Evolutionary conservation across 2,329 filamentous ascomycete species (phyloP).

Genomic region (Trichoderma sp.): DNA sequence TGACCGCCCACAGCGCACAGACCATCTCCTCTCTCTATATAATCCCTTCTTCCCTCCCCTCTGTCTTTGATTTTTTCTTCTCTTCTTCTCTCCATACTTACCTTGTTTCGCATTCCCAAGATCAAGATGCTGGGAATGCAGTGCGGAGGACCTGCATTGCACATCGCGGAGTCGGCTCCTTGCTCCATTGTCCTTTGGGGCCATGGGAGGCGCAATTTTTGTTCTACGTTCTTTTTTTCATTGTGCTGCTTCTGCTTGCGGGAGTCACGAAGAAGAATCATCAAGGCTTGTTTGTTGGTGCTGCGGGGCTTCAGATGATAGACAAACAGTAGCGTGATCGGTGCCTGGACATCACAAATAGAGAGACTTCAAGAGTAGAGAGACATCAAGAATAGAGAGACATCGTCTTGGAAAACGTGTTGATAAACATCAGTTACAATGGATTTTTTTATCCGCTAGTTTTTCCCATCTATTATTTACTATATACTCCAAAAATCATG

Average conservation of each 20-base stretch:
- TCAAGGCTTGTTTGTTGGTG: background rate
- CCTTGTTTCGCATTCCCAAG: conserved; percentile 49
- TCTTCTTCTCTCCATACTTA: conserved; percentile 56
- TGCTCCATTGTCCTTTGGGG: conserved; percentile 56
- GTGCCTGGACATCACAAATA: background rate
- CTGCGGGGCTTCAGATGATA: background rate
- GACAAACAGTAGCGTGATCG: background rate
- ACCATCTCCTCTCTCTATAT: conserved; percentile 26
- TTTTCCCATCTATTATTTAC: background rate
- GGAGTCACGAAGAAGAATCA: conserved; percentile 50
- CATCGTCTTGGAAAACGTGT: too few relatives aligned
- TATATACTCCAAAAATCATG: background rate
- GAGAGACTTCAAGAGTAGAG: too few relatives aligned
- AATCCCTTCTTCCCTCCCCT: background rate
- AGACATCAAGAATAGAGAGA: too few relatives aligned
- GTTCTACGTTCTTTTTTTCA: conserved; percentile 53
- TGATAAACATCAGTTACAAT: background rate
- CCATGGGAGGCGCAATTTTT: conserved; percentile 58
- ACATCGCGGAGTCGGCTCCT: conserved; percentile 52
- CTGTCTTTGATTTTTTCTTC: conserved; percentile 31
- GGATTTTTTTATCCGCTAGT: conserved; percentile 5
- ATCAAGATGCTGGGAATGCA: conserved; percentile 49
- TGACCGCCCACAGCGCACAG: conserved; percentile 31
- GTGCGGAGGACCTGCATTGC: conserved; percentile 56
- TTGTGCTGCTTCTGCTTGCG: conserved; percentile 46